phyloP scores from a whole-genome alignment of 2,329 filamentous ascomycete genomes.

The Ascocoryne sarcoides region DNA sequence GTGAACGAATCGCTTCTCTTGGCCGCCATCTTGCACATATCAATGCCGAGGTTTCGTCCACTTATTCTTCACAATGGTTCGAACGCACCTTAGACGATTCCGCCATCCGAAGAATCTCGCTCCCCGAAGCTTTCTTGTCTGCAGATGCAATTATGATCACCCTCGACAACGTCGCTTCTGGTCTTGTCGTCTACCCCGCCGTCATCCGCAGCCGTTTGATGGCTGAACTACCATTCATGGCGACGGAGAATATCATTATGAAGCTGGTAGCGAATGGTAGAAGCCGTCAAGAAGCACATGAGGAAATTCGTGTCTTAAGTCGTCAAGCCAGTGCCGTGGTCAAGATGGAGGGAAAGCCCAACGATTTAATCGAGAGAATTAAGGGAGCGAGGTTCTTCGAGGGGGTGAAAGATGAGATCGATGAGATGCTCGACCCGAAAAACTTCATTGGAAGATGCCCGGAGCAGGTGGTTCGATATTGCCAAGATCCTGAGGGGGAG shows the following conservation, averaged over 20 bases:
- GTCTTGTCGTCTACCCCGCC: conserved; percentile 61
- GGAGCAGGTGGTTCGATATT: conserved; percentile 45
- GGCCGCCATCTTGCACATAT: conserved; percentile 36
- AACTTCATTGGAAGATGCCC: conserved; percentile 48
- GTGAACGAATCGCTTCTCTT: conserved; percentile 38
- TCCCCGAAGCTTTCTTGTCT: conserved; percentile 59
- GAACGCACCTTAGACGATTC: conserved; percentile 60
- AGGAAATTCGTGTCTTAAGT: conserved; percentile 75
- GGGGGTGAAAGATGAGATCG: conserved; percentile 60
- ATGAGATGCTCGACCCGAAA: conserved; percentile 56
- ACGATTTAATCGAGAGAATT: conserved; percentile 77
- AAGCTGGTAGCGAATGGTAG: conserved; percentile 59
- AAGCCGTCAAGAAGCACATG: conserved; percentile 74
- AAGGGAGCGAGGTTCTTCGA: conserved; percentile 64
- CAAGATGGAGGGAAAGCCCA: conserved; percentile 65
- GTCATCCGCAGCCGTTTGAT: conserved; percentile 56
- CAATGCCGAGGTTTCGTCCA: conserved; percentile 40
- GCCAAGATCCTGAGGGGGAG: conserved; percentile 36
- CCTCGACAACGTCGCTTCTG: conserved; percentile 46
- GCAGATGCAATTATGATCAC: conserved; percentile 61
- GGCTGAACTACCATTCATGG: conserved; percentile 76
- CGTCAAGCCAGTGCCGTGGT: conserved; percentile 66
- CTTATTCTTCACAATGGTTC: conserved; percentile 61
- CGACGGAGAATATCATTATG: conserved; percentile 69
- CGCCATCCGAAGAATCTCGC: conserved; percentile 53